Percentiles rank a stretch among this genome's conserved stretches.
Evolutionary conservation across 768 basidiomycete genomes (phyloP).

Genomic region (Lyophyllum semitale): DNA sequence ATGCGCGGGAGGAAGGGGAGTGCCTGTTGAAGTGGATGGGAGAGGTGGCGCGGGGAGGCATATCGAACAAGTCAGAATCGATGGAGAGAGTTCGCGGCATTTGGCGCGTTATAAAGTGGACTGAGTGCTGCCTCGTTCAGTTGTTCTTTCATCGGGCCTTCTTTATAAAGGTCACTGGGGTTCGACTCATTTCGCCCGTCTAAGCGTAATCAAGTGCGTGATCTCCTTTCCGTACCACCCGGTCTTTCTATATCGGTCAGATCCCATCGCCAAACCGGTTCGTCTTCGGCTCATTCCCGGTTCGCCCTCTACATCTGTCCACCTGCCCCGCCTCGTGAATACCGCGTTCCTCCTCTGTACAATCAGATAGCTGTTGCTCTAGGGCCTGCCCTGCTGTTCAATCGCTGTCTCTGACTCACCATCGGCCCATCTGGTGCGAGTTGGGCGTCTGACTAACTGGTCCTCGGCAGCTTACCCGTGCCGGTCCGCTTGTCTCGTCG

Average conservation of each 20-base stretch:
- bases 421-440: not conserved
- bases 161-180: constrained; percentile 8
- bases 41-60: constrained; percentile 14
- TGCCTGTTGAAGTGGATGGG: constrained; percentile 10
- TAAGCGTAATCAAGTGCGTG: constrained; percentile 12
- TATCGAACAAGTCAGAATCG: constrained; percentile 1
- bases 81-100: constrained; percentile 1
- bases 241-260: constrained; percentile 8
- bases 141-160: not conserved
- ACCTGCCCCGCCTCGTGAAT: constrained; percentile 10
- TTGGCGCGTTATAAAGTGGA: constrained; percentile 5
- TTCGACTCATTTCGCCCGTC: constrained; percentile 7
- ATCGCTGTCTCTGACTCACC: not conserved
- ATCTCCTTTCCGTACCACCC: constrained; percentile 14
- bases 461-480: not conserved
- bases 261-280: constrained; percentile 7
- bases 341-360: constrained; percentile 5
- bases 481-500: not conserved
- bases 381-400: not conserved
- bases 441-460: not conserved
- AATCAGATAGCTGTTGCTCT: not conserved
- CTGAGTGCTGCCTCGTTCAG: not conserved
- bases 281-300: constrained; percentile 9
- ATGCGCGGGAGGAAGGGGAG: constrained; percentile 28
- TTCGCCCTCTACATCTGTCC: not conserved